Base-by-base conservation (phyloP, 2,329 filamentous ascomycete species). In the Mycosphaerella arachidis region DNA sequence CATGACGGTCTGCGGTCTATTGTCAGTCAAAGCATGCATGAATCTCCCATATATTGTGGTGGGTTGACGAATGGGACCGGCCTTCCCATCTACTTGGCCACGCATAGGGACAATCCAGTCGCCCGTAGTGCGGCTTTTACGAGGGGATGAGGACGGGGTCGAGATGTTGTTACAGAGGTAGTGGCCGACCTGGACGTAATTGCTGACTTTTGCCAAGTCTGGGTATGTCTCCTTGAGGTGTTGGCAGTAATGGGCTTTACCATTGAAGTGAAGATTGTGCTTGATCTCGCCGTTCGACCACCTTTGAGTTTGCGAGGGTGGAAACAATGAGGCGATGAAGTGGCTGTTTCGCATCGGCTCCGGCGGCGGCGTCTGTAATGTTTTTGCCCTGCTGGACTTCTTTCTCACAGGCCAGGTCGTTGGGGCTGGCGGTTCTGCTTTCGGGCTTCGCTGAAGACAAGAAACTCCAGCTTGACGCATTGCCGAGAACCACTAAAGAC, bases 231-330 rank as follows among this genome's bases (percentile, higher is more conserved):
- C 54, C 20, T 68, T 53, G 1, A 72, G 35, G 53, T 72, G 71
- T 7, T 66, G 63, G n/a, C 68, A 66, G 9, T 68, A 64, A 4
- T 66, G 62, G 18, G 64, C 67, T 61, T 73, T 73, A 24, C 65
- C 56, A 30, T 73, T 70, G 51, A 71, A 73, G 60, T 73, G 71
- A 46, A 75, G 74, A 0, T 78, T 74, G 13, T 70, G 66, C 2
- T 57, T 73, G 57, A 79, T 79, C 61, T 77, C 77, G 0, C 78
- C 78, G 9, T 65, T 66, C n/a, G 73, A 76, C 68, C 70, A 73
- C 59, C 7, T 63, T 68, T 1, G 70, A 69, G 63, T 77, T 66
- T 1, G 71, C 69, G 0, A 80, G 61, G 0, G 70, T 71, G 4
- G 76, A 79, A 2, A 77, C 61, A 3, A 81, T 60, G 16, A 80